A percentile compares a stretch with the other conserved stretches of the same genome.
phyloP scores from a whole-genome alignment of 495 filamentous ascomycete species.

The Extremus antarcticus region DNA sequence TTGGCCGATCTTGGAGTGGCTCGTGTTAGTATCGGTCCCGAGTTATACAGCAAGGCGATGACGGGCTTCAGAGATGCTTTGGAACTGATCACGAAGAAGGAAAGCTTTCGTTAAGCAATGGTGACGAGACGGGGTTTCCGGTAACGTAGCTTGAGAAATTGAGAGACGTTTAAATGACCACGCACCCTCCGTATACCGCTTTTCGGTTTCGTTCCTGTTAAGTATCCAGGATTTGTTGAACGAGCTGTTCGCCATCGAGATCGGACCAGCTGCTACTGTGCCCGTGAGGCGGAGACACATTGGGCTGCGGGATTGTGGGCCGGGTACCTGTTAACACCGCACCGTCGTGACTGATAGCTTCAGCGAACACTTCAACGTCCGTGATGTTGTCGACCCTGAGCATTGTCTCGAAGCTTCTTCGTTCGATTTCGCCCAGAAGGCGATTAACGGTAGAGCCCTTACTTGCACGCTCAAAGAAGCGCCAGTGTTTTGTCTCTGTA shows the following conservation, averaged over 20 bases:
- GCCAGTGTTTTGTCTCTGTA: conserved; percentile 2
- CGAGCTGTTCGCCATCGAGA: no score
- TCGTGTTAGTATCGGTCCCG: background rate
- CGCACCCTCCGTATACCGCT: no score
- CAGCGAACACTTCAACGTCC: background rate
- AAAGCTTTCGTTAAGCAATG: background rate
- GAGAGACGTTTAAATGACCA: no score
- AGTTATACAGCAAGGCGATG: background rate
- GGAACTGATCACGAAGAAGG: background rate
- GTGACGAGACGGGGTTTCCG: no score
- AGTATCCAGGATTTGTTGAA: no score
- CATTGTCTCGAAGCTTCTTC: background rate
- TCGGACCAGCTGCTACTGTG: no score
- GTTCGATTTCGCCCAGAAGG: background rate
- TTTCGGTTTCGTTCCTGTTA: no score
- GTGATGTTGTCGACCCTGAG: background rate
- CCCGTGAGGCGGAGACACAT: no score
- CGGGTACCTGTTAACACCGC: no score
- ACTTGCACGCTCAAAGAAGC: background rate
- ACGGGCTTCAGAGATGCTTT: background rate
- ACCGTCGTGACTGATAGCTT: no score
- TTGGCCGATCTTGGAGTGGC: background rate
- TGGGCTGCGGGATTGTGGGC: no score
- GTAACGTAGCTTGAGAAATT: background rate
- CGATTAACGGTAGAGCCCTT: no score